Conservation (phyloP, 108 stramenopile genomes). For the Cyclotella cryptica region DNA sequence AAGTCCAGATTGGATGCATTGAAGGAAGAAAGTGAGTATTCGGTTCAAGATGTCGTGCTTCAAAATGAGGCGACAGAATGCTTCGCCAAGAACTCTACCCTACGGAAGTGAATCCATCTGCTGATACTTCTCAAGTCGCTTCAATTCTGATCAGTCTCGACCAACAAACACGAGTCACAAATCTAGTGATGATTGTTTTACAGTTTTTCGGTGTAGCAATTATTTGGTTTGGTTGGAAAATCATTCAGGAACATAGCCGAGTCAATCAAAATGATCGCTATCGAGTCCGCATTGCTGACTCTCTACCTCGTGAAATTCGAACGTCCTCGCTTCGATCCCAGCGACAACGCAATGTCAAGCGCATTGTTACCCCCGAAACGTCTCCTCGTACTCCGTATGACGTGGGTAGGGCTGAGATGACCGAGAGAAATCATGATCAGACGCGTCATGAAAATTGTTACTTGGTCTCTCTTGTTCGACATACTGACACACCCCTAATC, state of each 20-base stretch:
- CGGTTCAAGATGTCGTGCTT: no score
- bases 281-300: not conserved
- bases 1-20: no score
- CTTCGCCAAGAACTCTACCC: not conserved
- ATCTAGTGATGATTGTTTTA: not conserved
- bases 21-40: no score
- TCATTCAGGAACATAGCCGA: not conserved
- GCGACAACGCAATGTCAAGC: not conserved
- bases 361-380: no score
- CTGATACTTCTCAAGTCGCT: not conserved
- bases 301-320: constrained; percentile 3
- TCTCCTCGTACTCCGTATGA: no score
- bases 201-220: not conserved
- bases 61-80: no score
- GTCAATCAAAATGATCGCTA: not conserved
- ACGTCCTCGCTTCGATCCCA: not conserved
- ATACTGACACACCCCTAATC: no score
- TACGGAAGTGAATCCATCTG: not conserved
- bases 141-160: not conserved
- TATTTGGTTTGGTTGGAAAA: not conserved
- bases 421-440: no score
- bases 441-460: no score
- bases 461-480: not conserved
- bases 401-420: no score
- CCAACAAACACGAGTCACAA: not conserved